Conservation (phyloP, 2,329 filamentous ascomycete species). For the Alternaria burnsii region DNA sequence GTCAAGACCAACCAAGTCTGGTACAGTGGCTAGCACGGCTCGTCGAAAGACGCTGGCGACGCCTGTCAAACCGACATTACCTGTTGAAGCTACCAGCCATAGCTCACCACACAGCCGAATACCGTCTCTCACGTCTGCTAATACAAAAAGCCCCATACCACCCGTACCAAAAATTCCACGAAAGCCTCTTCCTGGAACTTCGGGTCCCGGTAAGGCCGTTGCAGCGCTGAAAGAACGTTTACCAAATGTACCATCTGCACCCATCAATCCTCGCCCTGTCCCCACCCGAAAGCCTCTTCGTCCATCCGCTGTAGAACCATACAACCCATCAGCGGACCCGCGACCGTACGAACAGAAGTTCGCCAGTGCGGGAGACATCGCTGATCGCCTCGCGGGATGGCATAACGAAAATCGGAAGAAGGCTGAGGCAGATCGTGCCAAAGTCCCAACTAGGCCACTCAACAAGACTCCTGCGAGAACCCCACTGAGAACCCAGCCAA, state of each 20-base stretch:
- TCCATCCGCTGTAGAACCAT: background rate
- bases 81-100: background rate
- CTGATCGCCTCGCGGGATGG: constrained; percentile 25
- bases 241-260: background rate
- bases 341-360: constrained; percentile 16
- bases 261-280: background rate
- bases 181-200: background rate
- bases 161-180: background rate
- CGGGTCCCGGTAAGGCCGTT: background rate
- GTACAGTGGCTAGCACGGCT: background rate
- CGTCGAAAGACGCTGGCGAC: background rate
- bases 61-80: background rate
- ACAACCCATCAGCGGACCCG: background rate
- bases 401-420: constrained; percentile 17
- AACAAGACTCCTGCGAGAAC: constrained; percentile 4
- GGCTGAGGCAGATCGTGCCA: background rate
- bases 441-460: background rate
- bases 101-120: background rate
- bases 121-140: background rate
- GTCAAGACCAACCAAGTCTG: background rate
- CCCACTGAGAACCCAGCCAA: background rate
- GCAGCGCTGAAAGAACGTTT: background rate
- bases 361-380: constrained; percentile 25
- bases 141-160: background rate
- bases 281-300: constrained; percentile 1